Base-by-base conservation (phyloP, 139 green algal species). In the Eudorina sp. region DNA sequence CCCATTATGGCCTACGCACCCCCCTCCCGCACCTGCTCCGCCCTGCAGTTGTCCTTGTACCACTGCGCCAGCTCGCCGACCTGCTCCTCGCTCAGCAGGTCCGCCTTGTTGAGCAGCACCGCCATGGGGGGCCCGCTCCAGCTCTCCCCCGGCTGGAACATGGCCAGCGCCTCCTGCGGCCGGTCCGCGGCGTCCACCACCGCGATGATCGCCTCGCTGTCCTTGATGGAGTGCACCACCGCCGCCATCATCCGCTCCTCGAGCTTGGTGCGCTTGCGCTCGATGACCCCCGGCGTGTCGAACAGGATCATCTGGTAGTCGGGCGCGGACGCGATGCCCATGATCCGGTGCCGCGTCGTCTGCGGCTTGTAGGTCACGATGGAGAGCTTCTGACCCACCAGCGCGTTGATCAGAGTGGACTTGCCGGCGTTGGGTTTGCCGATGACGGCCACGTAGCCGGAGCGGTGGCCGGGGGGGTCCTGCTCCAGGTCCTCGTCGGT, bases 331-430 rank as follows among this genome's bases (percentile, higher is more conserved):
- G 89, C 43, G 81, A 99, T 97, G 45, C 97, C 97, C 43, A 99
- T 92, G 36, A 99, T 94, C 16, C 95, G 86, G 89, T 99, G 96
- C n/a, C 98, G 93, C 14, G 98, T 99, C 19, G 98, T 99, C 84
- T 99, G 97, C 40, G 98, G 96, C 89, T 98, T 98, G 81, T 92
- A 91, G 19, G 96, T 99, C 11, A 99, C 98, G 48, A 99, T 98
- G 41, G 95, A 97, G 41, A 99, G 94, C 93, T 98, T 97, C 88
- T 98, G 95, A 0, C 97, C 96, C 23, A 99, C 91, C 23, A 99
- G 92, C 1, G 91, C 87, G 85, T 99, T 99, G 85, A 99, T 92
- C 53, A 99, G 93, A 25, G 96, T 99, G 85, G 93, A 97, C 88
- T 99, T 99, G 73, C 96, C 96, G 58, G 89, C 79, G 69, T 45